Evolutionary conservation across 352 stramenopile species (phyloP).

Genomic region (Phytophthora fragariae): DNA sequence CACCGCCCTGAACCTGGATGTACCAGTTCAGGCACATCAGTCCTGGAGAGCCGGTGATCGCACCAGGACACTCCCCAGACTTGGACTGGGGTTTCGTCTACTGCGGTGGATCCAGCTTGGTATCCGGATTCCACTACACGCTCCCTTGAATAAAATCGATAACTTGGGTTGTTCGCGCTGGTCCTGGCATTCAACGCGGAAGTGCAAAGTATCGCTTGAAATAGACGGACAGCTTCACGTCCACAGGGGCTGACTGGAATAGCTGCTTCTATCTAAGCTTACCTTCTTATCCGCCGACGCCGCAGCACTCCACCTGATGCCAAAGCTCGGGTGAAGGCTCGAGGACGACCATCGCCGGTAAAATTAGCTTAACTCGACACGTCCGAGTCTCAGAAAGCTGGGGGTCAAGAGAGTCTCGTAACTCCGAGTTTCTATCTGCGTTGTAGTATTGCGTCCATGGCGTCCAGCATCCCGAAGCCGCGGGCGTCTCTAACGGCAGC

Average conservation of each 20-base stretch:
- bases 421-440: not conserved
- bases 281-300: conserved; percentile 23
- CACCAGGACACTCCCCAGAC: too few relatives aligned
- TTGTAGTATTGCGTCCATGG: conserved; percentile 21
- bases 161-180: not conserved
- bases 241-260: conserved; percentile 14
- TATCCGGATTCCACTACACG: too few relatives aligned
- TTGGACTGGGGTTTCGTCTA: too few relatives aligned
- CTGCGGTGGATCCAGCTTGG: too few relatives aligned
- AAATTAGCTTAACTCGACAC: conserved; percentile 32
- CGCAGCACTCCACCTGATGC: not conserved
- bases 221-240: conserved; percentile 4
- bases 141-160: not conserved
- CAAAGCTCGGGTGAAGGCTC: conserved; percentile 16
- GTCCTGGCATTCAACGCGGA: not conserved
- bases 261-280: not conserved
- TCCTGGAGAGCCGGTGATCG: too few relatives aligned
- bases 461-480: conserved; percentile 42
- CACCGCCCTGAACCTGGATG: too few relatives aligned
- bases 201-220: conserved; percentile 6
- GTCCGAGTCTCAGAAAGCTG: conserved; percentile 18
- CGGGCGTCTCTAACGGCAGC: conserved; percentile 27
- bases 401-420: not conserved
- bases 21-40: too few relatives aligned
- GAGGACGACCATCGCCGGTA: conserved; percentile 27